phyloP scores from a whole-genome alignment of 2,329 filamentous ascomycete genomes.

The Colletotrichum lindemuthianum region DNA sequence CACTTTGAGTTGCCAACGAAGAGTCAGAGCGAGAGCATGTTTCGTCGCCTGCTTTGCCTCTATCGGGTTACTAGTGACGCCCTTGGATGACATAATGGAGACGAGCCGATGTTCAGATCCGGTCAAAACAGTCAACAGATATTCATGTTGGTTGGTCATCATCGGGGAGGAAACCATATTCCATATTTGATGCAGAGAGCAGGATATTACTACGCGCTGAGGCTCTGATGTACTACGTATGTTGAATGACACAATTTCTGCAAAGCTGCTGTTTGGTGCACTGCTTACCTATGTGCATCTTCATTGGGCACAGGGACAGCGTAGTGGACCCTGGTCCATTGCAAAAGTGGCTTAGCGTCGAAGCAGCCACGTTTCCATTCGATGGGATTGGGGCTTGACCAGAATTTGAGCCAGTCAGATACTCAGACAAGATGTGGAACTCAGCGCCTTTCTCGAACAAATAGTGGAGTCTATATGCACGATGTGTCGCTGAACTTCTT shows the following conservation, averaged over 20 bases:
- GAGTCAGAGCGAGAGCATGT: conserved; percentile 5
- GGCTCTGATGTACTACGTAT: too few species aligned
- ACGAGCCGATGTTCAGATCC: too few species aligned
- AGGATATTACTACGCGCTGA: too few species aligned
- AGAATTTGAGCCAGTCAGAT: background rate
- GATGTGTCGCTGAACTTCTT: conserved; percentile 45
- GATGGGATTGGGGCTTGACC: background rate
- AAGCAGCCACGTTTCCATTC: too few species aligned
- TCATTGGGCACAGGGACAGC: too few species aligned
- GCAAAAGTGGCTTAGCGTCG: background rate
- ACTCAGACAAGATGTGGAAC: background rate
- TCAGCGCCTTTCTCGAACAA: conserved; percentile 1
- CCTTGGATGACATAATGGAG: conserved; percentile 12
- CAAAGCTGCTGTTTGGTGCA: background rate
- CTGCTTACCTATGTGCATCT: background rate
- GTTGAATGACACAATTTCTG: background rate
- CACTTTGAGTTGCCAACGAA: background rate
- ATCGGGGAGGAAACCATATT: too few species aligned
- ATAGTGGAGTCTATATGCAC: background rate
- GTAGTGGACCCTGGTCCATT: background rate
- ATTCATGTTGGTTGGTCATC: too few species aligned
- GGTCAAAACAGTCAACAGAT: too few species aligned
- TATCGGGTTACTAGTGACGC: background rate
- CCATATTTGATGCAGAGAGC: too few species aligned
- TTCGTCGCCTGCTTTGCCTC: conserved; percentile 13